Evolutionary conservation across 164 flowering plant species (phyloP).

Genomic region (Cinnamomum chago): DNA sequence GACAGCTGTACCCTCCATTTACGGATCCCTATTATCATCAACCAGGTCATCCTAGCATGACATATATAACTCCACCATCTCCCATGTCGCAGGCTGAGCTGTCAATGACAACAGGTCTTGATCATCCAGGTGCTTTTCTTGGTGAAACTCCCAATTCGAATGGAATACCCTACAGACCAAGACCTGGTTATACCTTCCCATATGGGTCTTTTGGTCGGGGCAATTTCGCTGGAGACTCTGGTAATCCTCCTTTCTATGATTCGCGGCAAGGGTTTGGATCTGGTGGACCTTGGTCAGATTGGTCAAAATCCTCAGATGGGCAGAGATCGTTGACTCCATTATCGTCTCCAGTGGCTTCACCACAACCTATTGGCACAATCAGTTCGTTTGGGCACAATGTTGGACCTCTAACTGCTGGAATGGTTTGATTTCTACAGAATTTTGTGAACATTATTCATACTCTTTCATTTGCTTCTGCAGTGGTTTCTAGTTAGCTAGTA

Average conservation of each 20-base stretch:
- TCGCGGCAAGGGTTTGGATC: conserved; percentile 56
- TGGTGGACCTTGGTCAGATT: conserved; percentile 63
- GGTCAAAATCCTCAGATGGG: conserved; percentile 62
- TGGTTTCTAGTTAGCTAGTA: background rate
- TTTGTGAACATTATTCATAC: background rate
- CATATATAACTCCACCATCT: conserved; percentile 55
- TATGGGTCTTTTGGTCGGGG: conserved; percentile 54
- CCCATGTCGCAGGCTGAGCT: conserved; percentile 68
- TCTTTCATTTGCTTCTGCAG: background rate
- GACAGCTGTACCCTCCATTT: conserved; percentile 46
- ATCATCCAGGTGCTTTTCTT: conserved; percentile 45
- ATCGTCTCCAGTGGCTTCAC: conserved; percentile 55
- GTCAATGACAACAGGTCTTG: conserved; percentile 33
- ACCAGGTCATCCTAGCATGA: conserved; percentile 52
- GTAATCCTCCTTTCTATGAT: conserved; percentile 51
- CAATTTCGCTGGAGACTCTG: conserved; percentile 42
- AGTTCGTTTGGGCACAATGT: conserved; percentile 63
- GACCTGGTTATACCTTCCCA: conserved; percentile 51
- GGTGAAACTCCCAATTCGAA: conserved; percentile 10
- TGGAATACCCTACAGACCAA: conserved; percentile 50
- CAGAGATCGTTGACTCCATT: conserved; percentile 60
- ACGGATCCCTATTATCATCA: conserved; percentile 78
- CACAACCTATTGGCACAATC: conserved; percentile 53
- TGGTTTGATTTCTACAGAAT: conserved; percentile 31
- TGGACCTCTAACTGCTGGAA: conserved; percentile 25